phyloP scores from a whole-genome alignment of 2,329 filamentous ascomycete species.

The Trichoderma atroviride region DNA sequence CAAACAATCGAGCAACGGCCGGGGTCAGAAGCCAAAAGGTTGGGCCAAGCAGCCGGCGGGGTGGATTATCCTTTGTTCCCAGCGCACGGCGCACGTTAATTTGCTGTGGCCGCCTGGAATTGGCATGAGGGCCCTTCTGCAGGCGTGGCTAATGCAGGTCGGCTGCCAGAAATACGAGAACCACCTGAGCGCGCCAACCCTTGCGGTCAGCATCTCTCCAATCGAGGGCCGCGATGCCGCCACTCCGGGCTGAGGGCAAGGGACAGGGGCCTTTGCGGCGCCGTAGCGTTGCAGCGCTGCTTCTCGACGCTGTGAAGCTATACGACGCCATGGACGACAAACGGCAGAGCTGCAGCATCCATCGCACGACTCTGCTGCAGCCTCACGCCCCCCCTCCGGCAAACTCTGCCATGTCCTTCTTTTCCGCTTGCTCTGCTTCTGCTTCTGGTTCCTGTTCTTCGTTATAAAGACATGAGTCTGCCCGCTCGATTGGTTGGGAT shows the following conservation, averaged over 20 bases:
- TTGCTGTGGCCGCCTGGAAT: not conserved
- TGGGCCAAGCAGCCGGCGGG: constrained; percentile 1
- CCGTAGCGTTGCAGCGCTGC: not conserved
- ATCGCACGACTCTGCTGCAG: constrained; percentile 23
- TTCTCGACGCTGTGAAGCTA: constrained; percentile 1
- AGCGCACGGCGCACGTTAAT: not conserved
- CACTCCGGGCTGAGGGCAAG: constrained; percentile 22
- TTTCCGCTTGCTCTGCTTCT: not conserved
- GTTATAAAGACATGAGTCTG: constrained; percentile 17
- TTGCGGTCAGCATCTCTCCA: constrained; percentile 18
- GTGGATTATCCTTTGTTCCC: constrained; percentile 3
- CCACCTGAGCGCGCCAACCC: constrained; percentile 18
- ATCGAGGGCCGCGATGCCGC: constrained; percentile 25
- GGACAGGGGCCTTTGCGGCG: not conserved
- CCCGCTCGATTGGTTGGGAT: not conserved
- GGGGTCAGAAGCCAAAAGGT: not conserved
- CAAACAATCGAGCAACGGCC: not conserved
- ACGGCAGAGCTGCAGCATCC: constrained; percentile 21
- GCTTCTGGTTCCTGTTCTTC: not conserved
- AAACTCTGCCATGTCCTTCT: not conserved
- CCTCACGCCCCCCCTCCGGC: constrained; percentile 15
- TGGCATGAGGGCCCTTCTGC: not conserved
- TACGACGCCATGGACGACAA: constrained; percentile 6
- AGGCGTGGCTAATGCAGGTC: constrained; percentile 17
- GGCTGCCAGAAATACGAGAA: constrained; percentile 30